These are phyloP conservation scores for Taxillus chinensis DNA, from an alignment of 164 flowering plant genomes.

Conservation along the genomic window DNA sequence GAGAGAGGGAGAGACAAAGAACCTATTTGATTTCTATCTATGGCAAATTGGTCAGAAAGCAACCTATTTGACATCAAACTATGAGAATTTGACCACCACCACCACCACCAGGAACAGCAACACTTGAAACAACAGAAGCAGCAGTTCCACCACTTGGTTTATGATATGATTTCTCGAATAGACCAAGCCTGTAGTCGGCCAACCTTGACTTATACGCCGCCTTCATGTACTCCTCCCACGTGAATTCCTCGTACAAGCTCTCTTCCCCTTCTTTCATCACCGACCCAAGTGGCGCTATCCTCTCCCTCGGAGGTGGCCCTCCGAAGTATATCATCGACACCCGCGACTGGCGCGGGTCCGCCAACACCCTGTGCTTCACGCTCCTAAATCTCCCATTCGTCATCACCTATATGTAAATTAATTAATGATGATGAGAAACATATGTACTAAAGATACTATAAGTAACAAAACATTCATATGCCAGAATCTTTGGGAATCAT, in stretches of 20 bases:
- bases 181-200: constrained; percentile 60
- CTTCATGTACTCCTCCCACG: constrained; percentile 76
- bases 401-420: constrained; percentile 49
- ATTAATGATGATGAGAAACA: background rate
- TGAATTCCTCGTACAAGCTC: constrained; percentile 76
- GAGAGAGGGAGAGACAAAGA: no score
- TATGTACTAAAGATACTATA: no score
- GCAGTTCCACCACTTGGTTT: no score
- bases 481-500: no score
- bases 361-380: constrained; percentile 76
- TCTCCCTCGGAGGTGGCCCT: constrained; percentile 58
- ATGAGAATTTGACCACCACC: no score
- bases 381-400: constrained; percentile 88
- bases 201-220: constrained; percentile 64
- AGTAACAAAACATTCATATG: no score
- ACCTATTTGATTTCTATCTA: no score
- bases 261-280: constrained; percentile 51
- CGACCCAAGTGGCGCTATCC: constrained; percentile 40
- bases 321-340: constrained; percentile 85
- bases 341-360: constrained; percentile 49
- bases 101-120: no score
- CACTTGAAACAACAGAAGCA: no score
- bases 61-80: no score
- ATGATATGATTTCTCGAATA: constrained; percentile 28
- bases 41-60: no score